Base-by-base conservation (phyloP, 1,139 yeast species). In the Trichomonascaceae sp. region DNA sequence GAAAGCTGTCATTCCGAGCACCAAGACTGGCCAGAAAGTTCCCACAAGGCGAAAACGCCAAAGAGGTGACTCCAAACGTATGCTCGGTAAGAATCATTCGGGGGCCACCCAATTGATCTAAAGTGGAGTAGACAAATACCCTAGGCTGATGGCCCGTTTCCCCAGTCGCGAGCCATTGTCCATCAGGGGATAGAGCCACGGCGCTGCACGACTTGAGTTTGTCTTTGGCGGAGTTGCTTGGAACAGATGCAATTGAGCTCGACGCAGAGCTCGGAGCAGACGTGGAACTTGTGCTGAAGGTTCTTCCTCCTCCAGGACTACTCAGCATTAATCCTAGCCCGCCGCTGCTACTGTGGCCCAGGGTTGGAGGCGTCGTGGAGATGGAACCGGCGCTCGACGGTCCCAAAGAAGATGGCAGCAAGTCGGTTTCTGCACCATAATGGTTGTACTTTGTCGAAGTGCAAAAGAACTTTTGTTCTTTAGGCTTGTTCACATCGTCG, bases 61-160 rank as follows among this genome's bases (percentile, higher is more conserved):
- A 46, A 5, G 60, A 56, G 26, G 65, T 60, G 11, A 77, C 60
- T 0, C 85, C 87, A 53, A 74, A 77, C 4, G 69, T 60, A 51
- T 77, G 87, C 42, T 75, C 82, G 35, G 62, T 55, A 2, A 75
- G 65, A 13, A 65, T 56, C 5, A 70, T 67, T 8, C 74, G 49
- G 0, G 82, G 81, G n/a, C 56, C 44, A 11, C 56, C 61, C 35
- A 69, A 64, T 3, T 49, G 31, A 15, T 43, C 48, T 0, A 79
- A 77, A 9, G 72, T 54, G 2, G 81, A 73, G 46, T 67, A 77
- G 5, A 77, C 47, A 23, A 75, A 55, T 2, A 77, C 64, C 18
- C 82, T 56, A 0, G 87, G 85, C 40, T 66, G 71, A 42, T 74
- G 73, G 0, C 85, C 85, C 0, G 64, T 54, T 47, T 77, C 85